phyloP scores from a whole-genome alignment of 148 eudicot genomes.

The Camellia japonica region DNA sequence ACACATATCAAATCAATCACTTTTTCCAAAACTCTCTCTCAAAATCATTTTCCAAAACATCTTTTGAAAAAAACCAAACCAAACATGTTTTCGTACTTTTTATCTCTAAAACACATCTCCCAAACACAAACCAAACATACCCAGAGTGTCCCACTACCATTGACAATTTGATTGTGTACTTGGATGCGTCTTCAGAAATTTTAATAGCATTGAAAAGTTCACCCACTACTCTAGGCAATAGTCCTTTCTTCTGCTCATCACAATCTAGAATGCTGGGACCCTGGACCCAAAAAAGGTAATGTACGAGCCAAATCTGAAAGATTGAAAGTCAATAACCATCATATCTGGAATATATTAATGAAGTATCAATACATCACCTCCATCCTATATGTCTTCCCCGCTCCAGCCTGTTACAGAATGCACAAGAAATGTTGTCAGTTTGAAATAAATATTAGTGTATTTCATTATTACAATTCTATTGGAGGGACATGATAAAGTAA shows the following conservation, averaged over 20 bases:
- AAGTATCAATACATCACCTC: conserved; percentile 52
- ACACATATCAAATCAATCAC: too few species aligned
- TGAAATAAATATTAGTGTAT: neutral
- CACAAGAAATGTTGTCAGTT: conserved; percentile 10
- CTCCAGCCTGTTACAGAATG: conserved; percentile 68
- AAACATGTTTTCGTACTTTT: too few species aligned
- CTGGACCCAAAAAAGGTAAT: conserved; percentile 30
- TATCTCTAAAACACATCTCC: too few species aligned
- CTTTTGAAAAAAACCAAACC: too few species aligned
- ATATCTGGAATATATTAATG: neutral
- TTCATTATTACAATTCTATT: neutral
- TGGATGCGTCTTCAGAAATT: conserved; percentile 36
- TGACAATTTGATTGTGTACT: conserved; percentile 51
- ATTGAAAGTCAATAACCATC: neutral
- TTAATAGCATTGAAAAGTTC: conserved; percentile 53
- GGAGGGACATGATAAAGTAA: neutral
- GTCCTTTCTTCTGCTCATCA: conserved; percentile 66
- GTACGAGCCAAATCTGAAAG: conserved; percentile 10
- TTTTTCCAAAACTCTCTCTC: too few species aligned
- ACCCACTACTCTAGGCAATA: conserved; percentile 78
- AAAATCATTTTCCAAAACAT: too few species aligned
- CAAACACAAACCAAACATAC: too few species aligned
- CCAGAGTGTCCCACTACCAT: conserved; percentile 53
- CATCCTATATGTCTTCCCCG: conserved; percentile 90
- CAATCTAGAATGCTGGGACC: conserved; percentile 64